Percentiles rank a stretch among this genome's conserved stretches.
These are phyloP conservation scores for Aspergillus costaricaensis DNA, from an alignment of 2,329 filamentous ascomycete species.

Conservation along the genomic window DNA sequence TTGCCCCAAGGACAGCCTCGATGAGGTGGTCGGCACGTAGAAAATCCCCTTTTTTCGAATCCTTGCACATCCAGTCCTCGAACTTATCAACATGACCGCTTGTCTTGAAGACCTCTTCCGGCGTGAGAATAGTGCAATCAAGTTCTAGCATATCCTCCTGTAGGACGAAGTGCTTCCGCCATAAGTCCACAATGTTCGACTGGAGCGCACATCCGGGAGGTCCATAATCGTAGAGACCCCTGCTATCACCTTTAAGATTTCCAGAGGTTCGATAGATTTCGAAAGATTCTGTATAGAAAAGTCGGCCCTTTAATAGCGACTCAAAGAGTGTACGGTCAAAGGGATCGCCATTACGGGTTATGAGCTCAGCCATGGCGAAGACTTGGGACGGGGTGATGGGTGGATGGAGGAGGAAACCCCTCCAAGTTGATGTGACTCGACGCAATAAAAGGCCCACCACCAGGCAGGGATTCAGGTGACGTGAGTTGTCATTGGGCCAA, in stretches of 20 bases:
- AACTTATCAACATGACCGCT: conserved; percentile 97
- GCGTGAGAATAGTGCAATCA: conserved; percentile 91
- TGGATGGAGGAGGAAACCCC: too few relatives aligned
- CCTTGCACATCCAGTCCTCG: conserved; percentile 99
- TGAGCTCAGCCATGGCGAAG: too few relatives aligned
- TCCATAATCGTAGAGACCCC: conserved; percentile 90
- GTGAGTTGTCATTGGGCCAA: too few relatives aligned
- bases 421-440: too few relatives aligned
- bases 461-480: too few relatives aligned
- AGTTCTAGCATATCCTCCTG: conserved; percentile 95
- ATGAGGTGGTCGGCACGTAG: conserved; percentile 95
- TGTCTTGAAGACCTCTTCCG: conserved; percentile 90
- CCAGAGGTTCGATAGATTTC: conserved; percentile 68
- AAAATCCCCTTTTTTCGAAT: conserved; percentile 95
- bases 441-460: too few relatives aligned
- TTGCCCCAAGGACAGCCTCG: conserved; percentile 84
- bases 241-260: conserved; percentile 63
- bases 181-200: conserved; percentile 82
- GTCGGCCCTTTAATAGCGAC: conserved; percentile 78
- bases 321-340: conserved; percentile 80
- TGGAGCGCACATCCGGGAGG: conserved; percentile 84
- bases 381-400: too few relatives aligned
- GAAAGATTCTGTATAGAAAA: conserved; percentile 95
- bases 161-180: conserved; percentile 91
- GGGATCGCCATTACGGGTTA: too few relatives aligned